These are phyloP conservation scores for Kurtzmaniella natalensis DNA, from an alignment of 1,139 yeast genomes.

Conservation along the genomic window DNA sequence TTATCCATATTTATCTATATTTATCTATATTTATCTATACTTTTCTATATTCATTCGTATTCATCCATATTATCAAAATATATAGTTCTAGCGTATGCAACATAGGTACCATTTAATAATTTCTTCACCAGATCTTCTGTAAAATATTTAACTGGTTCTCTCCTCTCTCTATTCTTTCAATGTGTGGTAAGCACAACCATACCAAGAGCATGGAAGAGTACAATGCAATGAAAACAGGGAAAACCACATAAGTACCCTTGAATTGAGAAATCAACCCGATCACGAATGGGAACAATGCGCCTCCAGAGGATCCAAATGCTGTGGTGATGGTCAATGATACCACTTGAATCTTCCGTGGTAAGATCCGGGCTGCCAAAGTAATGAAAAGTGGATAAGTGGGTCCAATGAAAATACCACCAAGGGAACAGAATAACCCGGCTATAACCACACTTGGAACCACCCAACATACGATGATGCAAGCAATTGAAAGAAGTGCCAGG, in stretches of 20 bases:
- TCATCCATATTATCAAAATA: too few species aligned
- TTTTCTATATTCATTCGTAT: too few species aligned
- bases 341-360: constrained; percentile 53
- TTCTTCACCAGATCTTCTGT: constrained; percentile 9
- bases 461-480: constrained; percentile 44
- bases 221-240: constrained; percentile 47
- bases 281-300: constrained; percentile 54
- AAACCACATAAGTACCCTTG: constrained; percentile 50
- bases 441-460: constrained; percentile 34
- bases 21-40: too few species aligned
- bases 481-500: constrained; percentile 28
- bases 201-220: constrained; percentile 30
- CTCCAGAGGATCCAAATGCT: constrained; percentile 60
- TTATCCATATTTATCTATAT: too few species aligned
- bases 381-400: constrained; percentile 56
- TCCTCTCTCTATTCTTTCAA: constrained; percentile 16
- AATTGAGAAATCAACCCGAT: constrained; percentile 51
- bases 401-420: constrained; percentile 49
- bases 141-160: constrained; percentile 2
- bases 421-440: constrained; percentile 42
- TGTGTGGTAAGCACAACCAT: constrained; percentile 47
- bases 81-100: too few species aligned
- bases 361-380: constrained; percentile 38
- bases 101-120: too few species aligned
- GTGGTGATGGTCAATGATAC: constrained; percentile 51